Conservation (phyloP, 2,329 filamentous ascomycete species). For the Aspergillus flavus region DNA sequence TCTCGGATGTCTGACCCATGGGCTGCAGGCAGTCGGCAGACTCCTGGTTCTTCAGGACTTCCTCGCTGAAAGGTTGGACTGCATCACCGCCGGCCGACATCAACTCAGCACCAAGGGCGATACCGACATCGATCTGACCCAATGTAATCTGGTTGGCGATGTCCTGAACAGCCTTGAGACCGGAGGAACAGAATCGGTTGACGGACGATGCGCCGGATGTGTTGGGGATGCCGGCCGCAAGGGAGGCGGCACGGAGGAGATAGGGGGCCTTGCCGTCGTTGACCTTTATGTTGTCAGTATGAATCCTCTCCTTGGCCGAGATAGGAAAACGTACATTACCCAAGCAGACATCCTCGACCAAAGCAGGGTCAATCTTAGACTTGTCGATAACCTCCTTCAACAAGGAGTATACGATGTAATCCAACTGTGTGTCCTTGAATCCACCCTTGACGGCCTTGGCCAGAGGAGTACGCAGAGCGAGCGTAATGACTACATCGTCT, state of each 20-base stretch:
- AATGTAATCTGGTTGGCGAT: constrained; percentile 83
- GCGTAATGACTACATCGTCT: constrained; percentile 95
- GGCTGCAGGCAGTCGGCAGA: constrained; percentile 84
- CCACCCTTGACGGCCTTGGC: constrained; percentile 88
- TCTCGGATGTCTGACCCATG: constrained; percentile 98
- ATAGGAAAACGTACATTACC: constrained; percentile 70
- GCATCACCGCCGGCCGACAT: constrained; percentile 78
- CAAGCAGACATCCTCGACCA: constrained; percentile 87
- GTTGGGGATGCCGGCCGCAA: constrained; percentile 92
- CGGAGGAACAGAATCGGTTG: constrained; percentile 97
- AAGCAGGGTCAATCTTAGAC: constrained; percentile 74
- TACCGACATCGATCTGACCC: constrained; percentile 81
- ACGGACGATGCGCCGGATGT: constrained; percentile 78
- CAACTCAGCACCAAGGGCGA: constrained; percentile 84
- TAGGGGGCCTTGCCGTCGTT: constrained; percentile 84
- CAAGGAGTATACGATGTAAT: constrained; percentile 81
- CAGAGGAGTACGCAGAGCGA: constrained; percentile 85
- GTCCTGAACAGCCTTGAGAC: constrained; percentile 91
- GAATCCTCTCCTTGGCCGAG: constrained; percentile 5
- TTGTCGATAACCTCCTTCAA: constrained; percentile 74
- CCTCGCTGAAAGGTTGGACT: constrained; percentile 75
- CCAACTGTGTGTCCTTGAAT: constrained; percentile 90
- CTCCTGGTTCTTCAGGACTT: constrained; percentile 75
- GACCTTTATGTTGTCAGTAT: constrained; percentile 54
- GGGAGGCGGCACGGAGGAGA: constrained; percentile 82